Conservation (phyloP, 192 early-diverging fungal genomes). For the Lunasporangiospora selenospora region DNA sequence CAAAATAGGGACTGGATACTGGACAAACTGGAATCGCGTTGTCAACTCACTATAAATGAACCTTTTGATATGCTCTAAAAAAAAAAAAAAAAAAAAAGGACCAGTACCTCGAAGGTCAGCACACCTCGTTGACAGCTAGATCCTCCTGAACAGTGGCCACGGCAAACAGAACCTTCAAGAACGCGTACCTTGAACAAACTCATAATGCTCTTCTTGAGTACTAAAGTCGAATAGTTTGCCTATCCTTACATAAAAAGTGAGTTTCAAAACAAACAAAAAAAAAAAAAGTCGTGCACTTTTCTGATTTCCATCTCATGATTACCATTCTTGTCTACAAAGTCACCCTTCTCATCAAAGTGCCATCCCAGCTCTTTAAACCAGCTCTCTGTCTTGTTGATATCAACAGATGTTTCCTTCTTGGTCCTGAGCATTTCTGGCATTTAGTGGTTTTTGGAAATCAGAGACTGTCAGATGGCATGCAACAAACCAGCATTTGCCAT, state of each 20-base stretch:
- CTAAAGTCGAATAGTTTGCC: conserved; percentile 27
- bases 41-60: background rate
- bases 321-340: conserved; percentile 45
- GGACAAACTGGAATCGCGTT: background rate
- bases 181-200: conserved; percentile 30
- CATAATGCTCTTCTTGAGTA: conserved; percentile 19
- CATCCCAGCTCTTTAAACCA: conserved; percentile 26
- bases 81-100: background rate
- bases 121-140: background rate
- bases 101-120: background rate
- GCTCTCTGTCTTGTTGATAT: background rate
- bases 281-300: background rate
- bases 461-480: no score
- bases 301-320: no score
- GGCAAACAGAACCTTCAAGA: background rate
- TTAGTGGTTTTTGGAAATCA: no score
- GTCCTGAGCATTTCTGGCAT: background rate
- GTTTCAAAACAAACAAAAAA: background rate
- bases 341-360: conserved; percentile 30
- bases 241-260: background rate
- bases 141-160: background rate
- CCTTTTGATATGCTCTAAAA: conserved; percentile 7
- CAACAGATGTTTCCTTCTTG: background rate
- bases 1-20: background rate
- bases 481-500: background rate